These are phyloP conservation scores for Phlebopus sp. DNA, from an alignment of 1,284 basidiomycete genomes.

Conservation along the genomic window DNA sequence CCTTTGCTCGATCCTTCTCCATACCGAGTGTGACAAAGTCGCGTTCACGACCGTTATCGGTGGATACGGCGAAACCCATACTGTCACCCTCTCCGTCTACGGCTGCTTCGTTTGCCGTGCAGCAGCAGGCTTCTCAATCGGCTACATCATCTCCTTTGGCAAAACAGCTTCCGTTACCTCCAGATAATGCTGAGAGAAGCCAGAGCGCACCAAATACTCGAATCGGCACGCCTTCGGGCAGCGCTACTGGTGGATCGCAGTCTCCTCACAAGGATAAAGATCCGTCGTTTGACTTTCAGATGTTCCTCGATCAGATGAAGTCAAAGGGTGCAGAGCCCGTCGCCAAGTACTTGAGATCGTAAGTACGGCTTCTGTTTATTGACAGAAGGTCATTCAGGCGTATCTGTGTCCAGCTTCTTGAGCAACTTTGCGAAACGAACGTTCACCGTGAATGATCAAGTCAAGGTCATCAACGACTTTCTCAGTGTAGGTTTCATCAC, in stretches of 20 bases:
- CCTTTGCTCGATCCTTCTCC: conserved; percentile 62
- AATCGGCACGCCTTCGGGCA: neutral
- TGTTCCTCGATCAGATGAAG: conserved; percentile 91
- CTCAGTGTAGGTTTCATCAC: conserved; percentile 64
- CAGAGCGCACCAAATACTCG: conserved; percentile 10
- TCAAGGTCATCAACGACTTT: conserved; percentile 93
- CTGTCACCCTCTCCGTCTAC: conserved; percentile 57
- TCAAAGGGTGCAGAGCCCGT: conserved; percentile 81
- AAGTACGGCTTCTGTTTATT: conserved; percentile 29
- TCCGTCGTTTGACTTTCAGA: conserved; percentile 77
- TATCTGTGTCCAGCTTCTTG: conserved; percentile 59
- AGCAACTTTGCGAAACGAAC: conserved; percentile 89
- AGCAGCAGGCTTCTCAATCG: conserved; percentile 26
- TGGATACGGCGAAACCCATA: conserved; percentile 51
- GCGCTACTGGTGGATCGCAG: neutral
- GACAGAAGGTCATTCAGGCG: neutral
- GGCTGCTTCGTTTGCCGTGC: conserved; percentile 51
- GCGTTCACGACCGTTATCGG: conserved; percentile 51
- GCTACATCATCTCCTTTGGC: conserved; percentile 11
- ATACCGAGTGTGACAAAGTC: conserved; percentile 42
- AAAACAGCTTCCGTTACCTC: conserved; percentile 12
- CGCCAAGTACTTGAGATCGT: conserved; percentile 90
- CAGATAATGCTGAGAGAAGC: neutral
- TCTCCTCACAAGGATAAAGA: conserved; percentile 27
- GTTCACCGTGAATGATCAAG: conserved; percentile 86